Conservation (phyloP, 805 yeast species). For the Teunomyces panamensis region DNA sequence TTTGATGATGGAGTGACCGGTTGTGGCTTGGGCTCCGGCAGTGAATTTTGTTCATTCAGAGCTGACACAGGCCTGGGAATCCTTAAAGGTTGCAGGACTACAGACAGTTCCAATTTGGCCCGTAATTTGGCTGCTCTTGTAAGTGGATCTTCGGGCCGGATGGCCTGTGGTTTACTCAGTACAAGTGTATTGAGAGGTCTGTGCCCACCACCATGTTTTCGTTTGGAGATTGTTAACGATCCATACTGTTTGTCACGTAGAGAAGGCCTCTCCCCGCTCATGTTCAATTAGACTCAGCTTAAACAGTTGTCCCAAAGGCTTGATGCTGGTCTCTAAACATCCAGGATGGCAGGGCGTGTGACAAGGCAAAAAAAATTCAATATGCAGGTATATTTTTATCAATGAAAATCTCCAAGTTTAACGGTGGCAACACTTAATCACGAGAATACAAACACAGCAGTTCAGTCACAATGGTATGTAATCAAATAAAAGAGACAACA, state of each 20-base stretch:
- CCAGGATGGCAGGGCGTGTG: slow-evolving; percentile 6
- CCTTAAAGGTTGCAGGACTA: background rate
- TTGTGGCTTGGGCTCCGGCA: background rate
- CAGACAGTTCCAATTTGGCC: background rate
- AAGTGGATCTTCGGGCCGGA: slow-evolving; percentile 2
- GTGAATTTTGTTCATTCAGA: no score
- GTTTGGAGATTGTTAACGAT: slow-evolving; percentile 2
- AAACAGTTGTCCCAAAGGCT: no score
- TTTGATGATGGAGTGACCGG: background rate
- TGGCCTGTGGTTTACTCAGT: background rate
- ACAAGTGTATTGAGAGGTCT: slow-evolving; percentile 6
- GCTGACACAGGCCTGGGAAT: background rate
- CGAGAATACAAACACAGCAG: slow-evolving; percentile 2
- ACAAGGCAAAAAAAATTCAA: background rate
- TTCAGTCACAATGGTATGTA: slow-evolving; percentile 10
- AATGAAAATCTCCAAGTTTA: slow-evolving; percentile 2
- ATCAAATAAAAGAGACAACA: background rate
- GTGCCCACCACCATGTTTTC: slow-evolving; percentile 7
- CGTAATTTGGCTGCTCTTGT: background rate
- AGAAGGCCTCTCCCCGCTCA: slow-evolving; percentile 3
- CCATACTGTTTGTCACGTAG: slow-evolving; percentile 3
- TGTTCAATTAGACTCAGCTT: background rate
- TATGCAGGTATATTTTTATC: background rate
- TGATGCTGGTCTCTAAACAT: no score
- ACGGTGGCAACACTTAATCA: slow-evolving; percentile 1